Conservation (phyloP, 1,284 basidiomycete genomes). For the Cryptococcus sp. region DNA sequence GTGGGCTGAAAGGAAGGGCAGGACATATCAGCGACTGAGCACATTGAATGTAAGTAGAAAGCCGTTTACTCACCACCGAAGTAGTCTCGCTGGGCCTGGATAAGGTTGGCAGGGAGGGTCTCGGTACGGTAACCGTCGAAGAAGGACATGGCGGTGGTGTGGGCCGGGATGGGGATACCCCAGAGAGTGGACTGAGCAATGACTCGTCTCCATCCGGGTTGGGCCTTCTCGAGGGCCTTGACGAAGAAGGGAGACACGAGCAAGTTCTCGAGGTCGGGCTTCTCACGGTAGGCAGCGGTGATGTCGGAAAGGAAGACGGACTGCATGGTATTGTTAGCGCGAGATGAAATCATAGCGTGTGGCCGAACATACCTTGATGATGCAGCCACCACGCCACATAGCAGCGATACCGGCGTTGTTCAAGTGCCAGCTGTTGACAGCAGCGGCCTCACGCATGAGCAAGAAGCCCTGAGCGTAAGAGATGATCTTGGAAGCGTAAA, state of each 20-base stretch:
- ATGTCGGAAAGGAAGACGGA: conserved; percentile 93
- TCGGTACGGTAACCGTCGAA: conserved; percentile 94
- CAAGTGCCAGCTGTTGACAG: conserved; percentile 71
- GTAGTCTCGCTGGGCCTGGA: conserved; percentile 80
- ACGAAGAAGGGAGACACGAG: conserved; percentile 98
- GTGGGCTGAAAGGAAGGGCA: conserved; percentile 67
- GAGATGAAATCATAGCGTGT: not conserved
- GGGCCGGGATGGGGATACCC: conserved; percentile 95
- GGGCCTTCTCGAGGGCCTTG: conserved; percentile 90
- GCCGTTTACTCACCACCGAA: conserved; percentile 47
- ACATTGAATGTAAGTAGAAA: not conserved
- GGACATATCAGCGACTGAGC: not conserved
- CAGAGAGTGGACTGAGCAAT: conserved; percentile 94
- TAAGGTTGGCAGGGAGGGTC: conserved; percentile 86
- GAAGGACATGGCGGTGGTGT: conserved; percentile 96
- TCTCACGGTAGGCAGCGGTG: conserved; percentile 88
- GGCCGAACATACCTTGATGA: conserved; percentile 71
- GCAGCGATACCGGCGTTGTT: conserved; percentile 91
- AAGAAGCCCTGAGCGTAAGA: conserved; percentile 99
- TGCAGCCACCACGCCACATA: conserved; percentile 99
- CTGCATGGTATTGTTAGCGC: conserved; percentile 11
- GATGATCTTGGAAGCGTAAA: conserved; percentile 99
- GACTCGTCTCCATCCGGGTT: conserved; percentile 97
- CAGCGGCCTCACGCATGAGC: conserved; percentile 97
- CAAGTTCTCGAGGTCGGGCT: conserved; percentile 82